Base-by-base conservation (phyloP, 345 rosid species). In the Clarkia xantiana region DNA sequence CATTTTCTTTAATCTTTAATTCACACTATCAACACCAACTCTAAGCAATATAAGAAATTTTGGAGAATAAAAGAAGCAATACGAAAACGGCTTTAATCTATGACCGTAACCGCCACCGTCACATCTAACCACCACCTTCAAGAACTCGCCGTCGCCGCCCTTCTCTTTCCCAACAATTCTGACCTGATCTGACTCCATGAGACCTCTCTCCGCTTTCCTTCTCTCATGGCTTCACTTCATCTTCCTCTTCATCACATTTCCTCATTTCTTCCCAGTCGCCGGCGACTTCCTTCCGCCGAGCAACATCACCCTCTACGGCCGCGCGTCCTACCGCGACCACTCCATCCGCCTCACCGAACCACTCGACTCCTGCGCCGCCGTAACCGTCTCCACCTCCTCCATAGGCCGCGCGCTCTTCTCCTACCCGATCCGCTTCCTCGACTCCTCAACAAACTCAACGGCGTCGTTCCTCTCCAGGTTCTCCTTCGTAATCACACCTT, bases 291-390 rank as follows among this genome's bases (percentile, higher is more conserved):
- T 65, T 59, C 58, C 74, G 10, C 52, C 65, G 3, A 69, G 51
- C 42, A 86, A 83, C 54, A 45, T 86, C 55, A 75, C 86, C 10
- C 79, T 86, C 56, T 83, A 71, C 53, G 90, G 82, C 13, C 79
- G 77, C 10, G 94, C 96, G n/a, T 63, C 60, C 62, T 62, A 70
- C 29, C 59, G 67, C 4, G 67, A 69, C 71, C 54, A 62, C 25
- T 76, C 76, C 60, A 70, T 86, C 46, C 61, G 71, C 53, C 89
- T 86, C 70, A 83, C 94, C 38, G 81, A 77, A 61, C 72, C 75
- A 46, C 65, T 46, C 78, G 80, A 60, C 71, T 73, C 44, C 60
- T 62, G 54, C 15, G 16, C 57, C 34, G 48, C 74, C 23, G 38
- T 71, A 16, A 4, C 65, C n/a, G 47, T 63, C 4, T 44, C 71